Evolutionary conservation across 2,329 filamentous ascomycete species (phyloP), one percentile per base, ranked within the genome.

Genomic region (Diaporthe sp.): DNA sequence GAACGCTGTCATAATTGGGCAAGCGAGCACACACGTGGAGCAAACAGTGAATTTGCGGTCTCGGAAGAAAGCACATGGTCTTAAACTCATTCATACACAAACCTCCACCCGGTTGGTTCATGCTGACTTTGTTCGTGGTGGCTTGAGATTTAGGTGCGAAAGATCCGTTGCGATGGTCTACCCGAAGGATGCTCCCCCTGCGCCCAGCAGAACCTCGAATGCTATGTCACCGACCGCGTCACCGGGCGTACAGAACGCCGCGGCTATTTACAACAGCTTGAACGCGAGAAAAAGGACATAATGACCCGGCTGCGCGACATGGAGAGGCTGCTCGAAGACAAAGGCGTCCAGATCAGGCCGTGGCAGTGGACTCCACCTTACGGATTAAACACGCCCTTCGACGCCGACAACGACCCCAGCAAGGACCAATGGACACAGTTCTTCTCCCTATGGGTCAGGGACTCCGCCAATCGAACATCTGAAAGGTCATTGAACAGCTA

Each of bases 211-310:
- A 92, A 91, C 78, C 91, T 94, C 79, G 91, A 94, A 81, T 98
- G 95, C 85, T 93, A 91, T 84, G 95, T 95, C 72, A 98, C 95
- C 75, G 95, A 98, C 83, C 92, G 95, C 79, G 95, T 97, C 81
- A 96, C 94, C 4, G 94, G 95, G 75, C 92, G 94, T 77, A 94
- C 95, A 70, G 93, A 94, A 76, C 91, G 92, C 75, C 89, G 95
- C 79, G 95, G 95, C 72, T 95, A 96, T 80, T 88, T 94, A 78
- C 93, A 96, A 82, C 90, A 92, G 79, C 87, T 97, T 74, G 94
- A 98, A 84, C 89, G 90, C 76, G 92, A 95, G 81, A 92, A 93
- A 83, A 86, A 85, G n/a, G 89, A 89, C 79, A 90, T 96, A 86
- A 87, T 92, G 78, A 86, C 87, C 74, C 92, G 92, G 79, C 90